Evolutionary conservation across 2,329 filamentous ascomycete genomes (phyloP), one percentile per base, ranked within the genome.

Genomic region (Coniochaeta hoffmannii): DNA sequence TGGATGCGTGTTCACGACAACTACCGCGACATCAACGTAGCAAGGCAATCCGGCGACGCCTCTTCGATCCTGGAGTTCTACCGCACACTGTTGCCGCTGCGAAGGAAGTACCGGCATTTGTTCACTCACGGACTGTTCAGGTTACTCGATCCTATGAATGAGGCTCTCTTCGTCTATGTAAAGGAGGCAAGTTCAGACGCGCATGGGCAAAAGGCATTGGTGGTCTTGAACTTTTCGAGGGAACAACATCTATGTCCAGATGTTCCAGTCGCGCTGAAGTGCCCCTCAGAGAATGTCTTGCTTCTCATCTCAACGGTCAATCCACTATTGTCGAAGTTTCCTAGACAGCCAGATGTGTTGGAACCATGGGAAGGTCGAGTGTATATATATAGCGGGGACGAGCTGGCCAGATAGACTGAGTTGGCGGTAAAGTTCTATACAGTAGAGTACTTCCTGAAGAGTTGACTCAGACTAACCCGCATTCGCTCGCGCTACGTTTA

Each of bases 1-100:
- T 87, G 85, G 85, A 87, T 87, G 79, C 74, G 78, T 8, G 75
- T 81, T 4, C 81, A 86, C 65, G 79, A 84, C 50, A 72, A 79
- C 55, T 83, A 80, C 60, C 62, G 63, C 1, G 68, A 71, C 36
- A 71, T 82, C 66, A 88, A 87, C 56, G 82, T 80, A 12, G 74
- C 72, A 11, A 62, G 63, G 5, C 78, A 83, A 62, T 60, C 68
- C 30, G 55, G 53, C 4, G 72, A 79, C 53, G 62, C 62, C 1
- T 65, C 73, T 11, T 78, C 77, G 1, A 79, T 86, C 1, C 71
- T 84, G 51, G 72, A 76, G 24, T 88, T 86, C 68, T 88, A 84
- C 80, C 77, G 78, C 66, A 68, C 71, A 51, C 73, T 77, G 56
- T 67, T 88, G 50, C 64, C 62, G 52, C 69, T 82, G 34, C 73